Evolutionary conservation across 345 rosid species (phyloP).

Genomic region (Psidium friedrichsthalianum): DNA sequence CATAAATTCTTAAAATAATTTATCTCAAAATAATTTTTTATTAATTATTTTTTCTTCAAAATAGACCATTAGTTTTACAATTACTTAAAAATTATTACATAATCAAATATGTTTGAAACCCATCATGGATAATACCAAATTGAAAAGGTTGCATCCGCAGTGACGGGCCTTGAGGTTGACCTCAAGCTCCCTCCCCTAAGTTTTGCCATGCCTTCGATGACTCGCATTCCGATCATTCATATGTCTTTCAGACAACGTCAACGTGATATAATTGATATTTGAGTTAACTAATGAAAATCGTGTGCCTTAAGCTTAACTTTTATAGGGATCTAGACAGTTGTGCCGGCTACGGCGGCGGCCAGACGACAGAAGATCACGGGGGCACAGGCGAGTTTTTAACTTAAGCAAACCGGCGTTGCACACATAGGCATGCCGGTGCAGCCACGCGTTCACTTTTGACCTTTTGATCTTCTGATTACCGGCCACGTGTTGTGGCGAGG

Average conservation of each 20-base stretch:
- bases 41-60: too few relatives aligned
- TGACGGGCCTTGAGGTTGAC: neutral
- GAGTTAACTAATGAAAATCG: neutral
- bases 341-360: neutral
- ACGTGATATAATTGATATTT: neutral
- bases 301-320: neutral
- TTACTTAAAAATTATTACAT: too few relatives aligned
- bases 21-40: too few relatives aligned
- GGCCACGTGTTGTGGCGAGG: neutral
- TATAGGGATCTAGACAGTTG: fast-evolving
- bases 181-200: neutral
- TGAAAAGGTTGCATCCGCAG: neutral
- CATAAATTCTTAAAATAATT: too few relatives aligned
- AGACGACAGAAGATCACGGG: neutral
- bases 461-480: neutral
- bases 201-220: neutral
- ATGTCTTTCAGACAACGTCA: fast-evolving
- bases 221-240: neutral
- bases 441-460: neutral
- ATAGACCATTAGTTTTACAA: too few relatives aligned
- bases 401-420: neutral
- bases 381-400: neutral
- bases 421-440: neutral
- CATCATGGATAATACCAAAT: neutral
- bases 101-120: too few relatives aligned